Evolutionary conservation across 2,329 filamentous ascomycete genomes (phyloP).

Genomic region (Fusarium succisae): DNA sequence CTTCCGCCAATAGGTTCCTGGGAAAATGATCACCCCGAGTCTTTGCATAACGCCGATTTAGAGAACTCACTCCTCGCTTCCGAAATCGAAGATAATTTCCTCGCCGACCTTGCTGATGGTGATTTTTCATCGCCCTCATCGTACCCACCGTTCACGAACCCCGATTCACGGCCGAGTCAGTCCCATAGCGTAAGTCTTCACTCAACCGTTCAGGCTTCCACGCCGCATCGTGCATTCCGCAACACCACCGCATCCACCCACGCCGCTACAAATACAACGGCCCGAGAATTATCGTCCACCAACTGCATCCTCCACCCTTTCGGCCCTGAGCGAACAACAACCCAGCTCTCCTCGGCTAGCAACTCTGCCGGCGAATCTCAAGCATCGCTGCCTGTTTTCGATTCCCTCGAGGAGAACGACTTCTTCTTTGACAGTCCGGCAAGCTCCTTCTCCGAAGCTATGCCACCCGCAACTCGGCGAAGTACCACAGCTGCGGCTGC

Average conservation of each 20-base stretch:
- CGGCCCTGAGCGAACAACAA: slow-evolving; percentile 32
- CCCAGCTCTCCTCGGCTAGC: slow-evolving; percentile 34
- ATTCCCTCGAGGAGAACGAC: slow-evolving; percentile 43
- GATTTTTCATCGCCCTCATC: slow-evolving; percentile 51
- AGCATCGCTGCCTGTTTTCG: slow-evolving; percentile 41
- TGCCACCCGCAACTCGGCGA: slow-evolving; percentile 40
- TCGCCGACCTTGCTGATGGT: slow-evolving; percentile 41
- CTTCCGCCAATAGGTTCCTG: slow-evolving; percentile 1
- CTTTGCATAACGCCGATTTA: not conserved
- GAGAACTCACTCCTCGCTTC: slow-evolving; percentile 5
- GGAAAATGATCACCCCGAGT: not conserved
- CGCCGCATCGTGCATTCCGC: slow-evolving; percentile 24
- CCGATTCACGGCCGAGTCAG: slow-evolving; percentile 22
- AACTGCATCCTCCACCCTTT: slow-evolving; percentile 27
- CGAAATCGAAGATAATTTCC: slow-evolving; percentile 37
- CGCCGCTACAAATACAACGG: not conserved
- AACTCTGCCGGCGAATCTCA: slow-evolving; percentile 40
- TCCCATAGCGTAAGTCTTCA: slow-evolving; percentile 13
- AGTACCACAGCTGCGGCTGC: slow-evolving; percentile 23
- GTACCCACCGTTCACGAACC: slow-evolving; percentile 45
- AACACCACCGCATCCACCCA: not conserved
- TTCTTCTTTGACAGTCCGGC: slow-evolving; percentile 38
- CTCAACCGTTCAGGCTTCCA: slow-evolving; percentile 31
- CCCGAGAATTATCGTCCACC: slow-evolving; percentile 35
- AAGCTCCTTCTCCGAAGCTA: slow-evolving; percentile 44